Percentiles rank a stretch among this genome's conserved stretches.
Evolutionary conservation across 208 protist species (phyloP).

Genomic region (Strigomonas culicis): DNA sequence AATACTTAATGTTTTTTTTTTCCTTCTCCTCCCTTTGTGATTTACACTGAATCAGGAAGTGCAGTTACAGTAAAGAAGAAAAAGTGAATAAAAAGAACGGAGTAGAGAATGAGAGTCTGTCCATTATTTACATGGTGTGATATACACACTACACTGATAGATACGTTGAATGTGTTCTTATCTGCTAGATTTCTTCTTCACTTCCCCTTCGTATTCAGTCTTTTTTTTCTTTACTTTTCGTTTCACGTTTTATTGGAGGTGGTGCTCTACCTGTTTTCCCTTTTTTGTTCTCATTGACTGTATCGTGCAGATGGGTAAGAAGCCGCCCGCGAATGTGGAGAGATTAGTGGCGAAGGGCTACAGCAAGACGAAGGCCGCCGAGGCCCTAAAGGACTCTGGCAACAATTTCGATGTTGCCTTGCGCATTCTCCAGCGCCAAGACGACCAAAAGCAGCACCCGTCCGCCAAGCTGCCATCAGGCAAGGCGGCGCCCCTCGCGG

Average conservation of each 20-base stretch:
- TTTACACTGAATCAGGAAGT: not conserved
- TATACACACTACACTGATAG: too few relatives aligned
- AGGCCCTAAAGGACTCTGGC: conserved; percentile 67
- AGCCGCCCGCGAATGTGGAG: conserved; percentile 10
- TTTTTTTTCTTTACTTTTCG: not conserved
- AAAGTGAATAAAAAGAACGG: too few relatives aligned
- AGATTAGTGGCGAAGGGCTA: conserved; percentile 42
- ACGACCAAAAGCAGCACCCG: conserved; percentile 17
- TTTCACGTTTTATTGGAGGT: too few relatives aligned
- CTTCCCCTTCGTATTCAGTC: conserved; percentile 4
- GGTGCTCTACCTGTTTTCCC: too few relatives aligned
- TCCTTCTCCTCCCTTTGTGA: not conserved
- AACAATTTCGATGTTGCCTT: conserved; percentile 44
- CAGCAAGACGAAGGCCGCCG: conserved; percentile 48
- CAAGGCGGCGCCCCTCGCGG: not conserved
- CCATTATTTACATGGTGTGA: too few relatives aligned
- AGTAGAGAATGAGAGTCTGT: too few relatives aligned
- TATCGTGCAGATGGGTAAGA: too few relatives aligned
- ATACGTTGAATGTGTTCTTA: not conserved
- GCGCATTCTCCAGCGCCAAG: conserved; percentile 41
- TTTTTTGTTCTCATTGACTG: too few relatives aligned
- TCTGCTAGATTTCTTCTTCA: not conserved
- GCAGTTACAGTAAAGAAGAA: too few relatives aligned
- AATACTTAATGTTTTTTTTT: too few relatives aligned
- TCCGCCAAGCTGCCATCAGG: not conserved